phyloP scores from a whole-genome alignment of 495 filamentous ascomycete genomes.

The Terfezia claveryi region DNA sequence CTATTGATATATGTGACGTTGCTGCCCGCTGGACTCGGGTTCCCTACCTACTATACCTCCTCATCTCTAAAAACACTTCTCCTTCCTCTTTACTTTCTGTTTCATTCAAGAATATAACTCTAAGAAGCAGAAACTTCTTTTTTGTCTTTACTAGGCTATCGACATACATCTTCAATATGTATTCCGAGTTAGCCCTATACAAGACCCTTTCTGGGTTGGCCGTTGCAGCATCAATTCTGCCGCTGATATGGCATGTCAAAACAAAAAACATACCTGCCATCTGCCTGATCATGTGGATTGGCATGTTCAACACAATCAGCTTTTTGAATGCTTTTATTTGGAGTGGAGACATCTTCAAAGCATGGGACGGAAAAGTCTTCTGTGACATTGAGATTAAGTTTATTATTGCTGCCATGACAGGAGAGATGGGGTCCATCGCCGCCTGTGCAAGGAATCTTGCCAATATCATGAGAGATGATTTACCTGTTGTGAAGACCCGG shows the following conservation, averaged over 20 bases:
- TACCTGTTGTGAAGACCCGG: constrained; percentile 30
- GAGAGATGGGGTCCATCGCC: constrained; percentile 34
- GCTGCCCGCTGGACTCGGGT: too few species aligned
- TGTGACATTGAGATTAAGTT: constrained; percentile 70
- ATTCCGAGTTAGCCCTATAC: background rate
- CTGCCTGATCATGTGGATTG: constrained; percentile 40
- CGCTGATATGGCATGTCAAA: constrained; percentile 21
- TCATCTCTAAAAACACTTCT: too few species aligned
- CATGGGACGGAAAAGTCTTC: constrained; percentile 49
- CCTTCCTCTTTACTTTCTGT: too few species aligned
- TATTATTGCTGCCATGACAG: constrained; percentile 39
- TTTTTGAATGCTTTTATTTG: constrained; percentile 66
- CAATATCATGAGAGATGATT: constrained; percentile 41
- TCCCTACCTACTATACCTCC: too few species aligned
- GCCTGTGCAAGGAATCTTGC: constrained; percentile 61
- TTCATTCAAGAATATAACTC: too few species aligned
- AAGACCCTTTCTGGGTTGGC: constrained; percentile 6
- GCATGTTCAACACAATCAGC: constrained; percentile 41
- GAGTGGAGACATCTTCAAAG: constrained; percentile 41
- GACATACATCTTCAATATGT: background rate
- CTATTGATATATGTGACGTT: too few species aligned
- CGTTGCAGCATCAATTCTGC: constrained; percentile 6
- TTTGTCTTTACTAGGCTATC: background rate
- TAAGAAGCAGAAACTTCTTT: too few species aligned
- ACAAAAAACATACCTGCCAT: constrained; percentile 40